Evolutionary conservation across 2,329 filamentous ascomycete species (phyloP).

Genomic region (Colletotrichum navitas): DNA sequence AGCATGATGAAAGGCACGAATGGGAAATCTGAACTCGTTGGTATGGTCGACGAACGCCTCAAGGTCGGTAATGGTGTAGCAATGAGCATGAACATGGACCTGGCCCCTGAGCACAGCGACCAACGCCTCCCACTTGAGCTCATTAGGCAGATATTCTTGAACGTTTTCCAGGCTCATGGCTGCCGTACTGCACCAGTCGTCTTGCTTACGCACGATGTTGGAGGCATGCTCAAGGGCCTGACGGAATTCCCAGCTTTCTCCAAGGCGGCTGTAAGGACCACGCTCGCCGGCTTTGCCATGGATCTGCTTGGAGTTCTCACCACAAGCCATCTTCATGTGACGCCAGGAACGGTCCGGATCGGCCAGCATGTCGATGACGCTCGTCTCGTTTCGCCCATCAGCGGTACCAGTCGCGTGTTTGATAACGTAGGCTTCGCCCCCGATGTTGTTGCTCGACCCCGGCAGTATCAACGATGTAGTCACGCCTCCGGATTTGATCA

Average conservation of each 20-base stretch:
- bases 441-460: conserved; percentile 78
- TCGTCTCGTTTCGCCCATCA: conserved; percentile 73
- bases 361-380: conserved; percentile 72
- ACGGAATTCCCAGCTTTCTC: conserved; percentile 77
- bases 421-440: conserved; percentile 76
- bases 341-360: conserved; percentile 75
- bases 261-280: conserved; percentile 71
- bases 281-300: conserved; percentile 68
- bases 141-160: conserved; percentile 69
- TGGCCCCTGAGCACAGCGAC: conserved; percentile 74
- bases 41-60: conserved; percentile 78
- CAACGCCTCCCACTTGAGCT: conserved; percentile 73
- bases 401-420: conserved; percentile 74
- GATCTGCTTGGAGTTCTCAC: conserved; percentile 75
- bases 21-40: conserved; percentile 77
- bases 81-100: conserved; percentile 78
- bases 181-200: conserved; percentile 76
- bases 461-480: conserved; percentile 76
- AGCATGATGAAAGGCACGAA: conserved; percentile 78
- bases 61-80: conserved; percentile 77
- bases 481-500: conserved; percentile 79
- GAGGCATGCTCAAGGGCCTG: conserved; percentile 75
- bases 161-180: conserved; percentile 64
- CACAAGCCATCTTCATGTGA: conserved; percentile 83
- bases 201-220: conserved; percentile 68